phyloP scores from a whole-genome alignment of 148 eudicot species.

The Fagopyrum esculentum region DNA sequence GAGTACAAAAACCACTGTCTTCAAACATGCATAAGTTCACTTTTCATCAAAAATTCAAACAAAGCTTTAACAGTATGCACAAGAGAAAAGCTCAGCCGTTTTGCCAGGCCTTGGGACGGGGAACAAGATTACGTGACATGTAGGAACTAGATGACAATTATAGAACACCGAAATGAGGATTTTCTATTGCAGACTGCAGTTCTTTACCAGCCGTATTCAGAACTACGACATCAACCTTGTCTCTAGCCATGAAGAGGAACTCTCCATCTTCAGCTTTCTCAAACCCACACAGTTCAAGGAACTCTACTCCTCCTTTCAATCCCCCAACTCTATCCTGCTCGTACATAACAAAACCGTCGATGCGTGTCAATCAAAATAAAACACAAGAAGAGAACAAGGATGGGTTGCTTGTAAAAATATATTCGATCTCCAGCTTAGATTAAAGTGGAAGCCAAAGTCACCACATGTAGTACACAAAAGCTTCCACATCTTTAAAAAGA shows the following conservation, averaged over 20 bases:
- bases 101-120: no score
- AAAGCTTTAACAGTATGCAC: neutral
- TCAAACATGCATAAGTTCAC: no score
- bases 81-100: neutral
- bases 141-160: constrained; percentile 19
- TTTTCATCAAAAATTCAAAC: no score
- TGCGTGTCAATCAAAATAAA: no score
- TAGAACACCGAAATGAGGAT: constrained; percentile 92
- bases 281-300: constrained; percentile 89
- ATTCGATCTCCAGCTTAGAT: no score
- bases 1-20: no score
- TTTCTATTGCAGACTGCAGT: constrained; percentile 79
- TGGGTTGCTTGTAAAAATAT: no score
- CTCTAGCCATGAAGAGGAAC: constrained; percentile 73
- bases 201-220: constrained; percentile 83
- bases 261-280: constrained; percentile 83
- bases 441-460: no score
- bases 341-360: neutral
- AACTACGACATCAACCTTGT: constrained; percentile 63
- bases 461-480: no score
- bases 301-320: constrained; percentile 82
- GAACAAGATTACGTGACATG: neutral
- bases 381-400: no score
- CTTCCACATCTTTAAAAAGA: no score
- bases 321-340: constrained; percentile 87